phyloP scores from a whole-genome alignment of 75 land plant species.

The Cupressus sempervirens region DNA sequence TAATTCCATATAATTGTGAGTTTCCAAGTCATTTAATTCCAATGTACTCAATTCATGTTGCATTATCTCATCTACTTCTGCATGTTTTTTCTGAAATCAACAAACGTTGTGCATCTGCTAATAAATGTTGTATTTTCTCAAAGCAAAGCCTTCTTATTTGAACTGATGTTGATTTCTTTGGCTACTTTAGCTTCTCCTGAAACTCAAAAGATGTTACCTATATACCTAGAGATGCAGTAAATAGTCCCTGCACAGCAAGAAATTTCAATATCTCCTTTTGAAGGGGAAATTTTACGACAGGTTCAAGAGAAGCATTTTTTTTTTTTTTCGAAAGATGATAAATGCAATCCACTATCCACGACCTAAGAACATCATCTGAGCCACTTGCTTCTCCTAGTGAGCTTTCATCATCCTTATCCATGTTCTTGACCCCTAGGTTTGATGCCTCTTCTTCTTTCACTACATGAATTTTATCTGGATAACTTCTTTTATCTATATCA shows the following conservation, averaged over 20 bases:
- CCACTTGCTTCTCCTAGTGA: slow-evolving; percentile 16
- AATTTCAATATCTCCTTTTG: slow-evolving; percentile 75
- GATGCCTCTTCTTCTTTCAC: slow-evolving; percentile 27
- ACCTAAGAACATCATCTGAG: slow-evolving; percentile 50
- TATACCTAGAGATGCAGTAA: slow-evolving; percentile 63
- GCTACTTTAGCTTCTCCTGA: slow-evolving; percentile 71
- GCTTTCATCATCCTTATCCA: slow-evolving; percentile 29
- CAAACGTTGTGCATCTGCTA: slow-evolving; percentile 57
- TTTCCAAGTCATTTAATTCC: slow-evolving; percentile 59
- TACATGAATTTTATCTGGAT: slow-evolving; percentile 58
- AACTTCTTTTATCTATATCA: slow-evolving; percentile 32
- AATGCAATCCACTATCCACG: slow-evolving; percentile 79
- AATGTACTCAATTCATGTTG: slow-evolving; percentile 14
- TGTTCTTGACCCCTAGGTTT: background rate
- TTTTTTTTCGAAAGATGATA: slow-evolving; percentile 59
- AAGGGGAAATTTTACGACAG: slow-evolving; percentile 40
- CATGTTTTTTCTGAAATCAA: slow-evolving; percentile 8
- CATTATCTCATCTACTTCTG: slow-evolving; percentile 19
- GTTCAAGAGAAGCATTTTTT: slow-evolving; percentile 31
- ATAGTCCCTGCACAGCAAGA: slow-evolving; percentile 69
- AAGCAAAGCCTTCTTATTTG: slow-evolving; percentile 51
- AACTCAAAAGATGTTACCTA: slow-evolving; percentile 69
- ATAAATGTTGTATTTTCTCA: slow-evolving; percentile 62
- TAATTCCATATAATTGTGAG: too few relatives aligned
- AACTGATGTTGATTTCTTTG: slow-evolving; percentile 55